Conservation (phyloP, 1,284 basidiomycete species). For the Apiotrichum akiyoshidainum region DNA sequence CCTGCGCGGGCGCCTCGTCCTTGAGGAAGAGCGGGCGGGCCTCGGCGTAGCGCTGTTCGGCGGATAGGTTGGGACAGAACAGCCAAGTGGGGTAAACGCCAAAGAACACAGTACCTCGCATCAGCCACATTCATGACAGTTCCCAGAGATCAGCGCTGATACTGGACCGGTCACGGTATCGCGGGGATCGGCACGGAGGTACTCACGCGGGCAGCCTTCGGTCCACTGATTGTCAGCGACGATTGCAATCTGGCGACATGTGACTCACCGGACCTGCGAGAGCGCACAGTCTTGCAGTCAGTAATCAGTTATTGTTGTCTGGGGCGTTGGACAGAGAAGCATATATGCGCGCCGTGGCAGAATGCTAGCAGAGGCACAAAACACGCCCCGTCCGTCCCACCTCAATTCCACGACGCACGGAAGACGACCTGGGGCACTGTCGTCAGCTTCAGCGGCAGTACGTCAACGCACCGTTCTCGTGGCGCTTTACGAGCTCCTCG, state of each 20-base stretch:
- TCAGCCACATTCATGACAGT: no score
- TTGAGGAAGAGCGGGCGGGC: conserved; percentile 28
- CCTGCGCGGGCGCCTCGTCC: conserved; percentile 29
- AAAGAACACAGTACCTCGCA: background rate
- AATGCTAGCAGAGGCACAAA: no score
- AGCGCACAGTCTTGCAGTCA: conserved; percentile 44
- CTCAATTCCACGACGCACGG: conserved; percentile 30
- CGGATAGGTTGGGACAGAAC: background rate
- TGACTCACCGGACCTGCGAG: conserved; percentile 43
- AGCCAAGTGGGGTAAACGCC: background rate
- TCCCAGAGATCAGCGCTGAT: no score
- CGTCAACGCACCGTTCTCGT: conserved; percentile 33
- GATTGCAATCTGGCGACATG: no score
- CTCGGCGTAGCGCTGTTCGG: conserved; percentile 48
- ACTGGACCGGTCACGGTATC: no score
- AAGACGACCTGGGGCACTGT: conserved; percentile 48
- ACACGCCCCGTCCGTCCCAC: no score
- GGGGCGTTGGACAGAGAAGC: no score
- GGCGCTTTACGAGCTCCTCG: conserved; percentile 36
- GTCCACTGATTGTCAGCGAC: conserved; percentile 34
- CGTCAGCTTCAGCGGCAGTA: conserved; percentile 6
- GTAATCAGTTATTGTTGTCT: background rate
- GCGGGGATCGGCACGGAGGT: background rate
- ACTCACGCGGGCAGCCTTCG: conserved; percentile 48
- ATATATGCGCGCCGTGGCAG: no score